Evolutionary conservation across 2,329 filamentous ascomycete genomes (phyloP).

Genomic region (Penicillium rolfsii): DNA sequence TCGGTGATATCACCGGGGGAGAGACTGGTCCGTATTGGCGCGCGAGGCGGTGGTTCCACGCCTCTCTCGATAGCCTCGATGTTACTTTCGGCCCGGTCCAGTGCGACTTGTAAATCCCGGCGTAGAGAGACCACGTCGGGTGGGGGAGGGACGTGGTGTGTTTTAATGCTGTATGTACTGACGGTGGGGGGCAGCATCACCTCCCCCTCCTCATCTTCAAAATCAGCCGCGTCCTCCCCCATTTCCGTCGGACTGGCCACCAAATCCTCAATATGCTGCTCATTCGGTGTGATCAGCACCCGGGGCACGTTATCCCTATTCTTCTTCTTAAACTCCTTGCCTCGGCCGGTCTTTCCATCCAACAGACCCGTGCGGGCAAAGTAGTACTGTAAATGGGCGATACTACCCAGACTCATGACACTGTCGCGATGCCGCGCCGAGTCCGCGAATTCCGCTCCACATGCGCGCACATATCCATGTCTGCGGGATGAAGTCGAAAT

Average conservation of each 20-base stretch:
- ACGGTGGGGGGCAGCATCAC: constrained; percentile 94
- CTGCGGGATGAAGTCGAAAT: constrained; percentile 55
- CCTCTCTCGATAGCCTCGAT: constrained; percentile 55
- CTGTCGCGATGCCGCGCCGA: constrained; percentile 90
- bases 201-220: constrained; percentile 60
- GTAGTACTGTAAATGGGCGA: constrained; percentile 97
- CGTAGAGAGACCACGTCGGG: constrained; percentile 82
- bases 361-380: constrained; percentile 92
- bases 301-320: constrained; percentile 45
- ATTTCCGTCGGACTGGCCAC: constrained; percentile 57
- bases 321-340: constrained; percentile 68
- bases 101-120: constrained; percentile 65
- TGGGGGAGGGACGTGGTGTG: constrained; percentile 78
- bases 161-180: constrained; percentile 88
- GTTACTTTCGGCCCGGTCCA: constrained; percentile 70
- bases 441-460: constrained; percentile 84
- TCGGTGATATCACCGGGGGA: constrained; percentile 42
- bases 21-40: constrained; percentile 37
- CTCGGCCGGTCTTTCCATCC: constrained; percentile 89
- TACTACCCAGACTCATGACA: constrained; percentile 94
- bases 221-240: constrained; percentile 50
- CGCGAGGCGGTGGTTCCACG: constrained; percentile 34
- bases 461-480: constrained; percentile 84
- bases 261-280: constrained; percentile 47
- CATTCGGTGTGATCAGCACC: constrained; percentile 45